These are phyloP conservation scores for Boletus speciosus DNA, from an alignment of 768 basidiomycete species.

Conservation along the genomic window DNA sequence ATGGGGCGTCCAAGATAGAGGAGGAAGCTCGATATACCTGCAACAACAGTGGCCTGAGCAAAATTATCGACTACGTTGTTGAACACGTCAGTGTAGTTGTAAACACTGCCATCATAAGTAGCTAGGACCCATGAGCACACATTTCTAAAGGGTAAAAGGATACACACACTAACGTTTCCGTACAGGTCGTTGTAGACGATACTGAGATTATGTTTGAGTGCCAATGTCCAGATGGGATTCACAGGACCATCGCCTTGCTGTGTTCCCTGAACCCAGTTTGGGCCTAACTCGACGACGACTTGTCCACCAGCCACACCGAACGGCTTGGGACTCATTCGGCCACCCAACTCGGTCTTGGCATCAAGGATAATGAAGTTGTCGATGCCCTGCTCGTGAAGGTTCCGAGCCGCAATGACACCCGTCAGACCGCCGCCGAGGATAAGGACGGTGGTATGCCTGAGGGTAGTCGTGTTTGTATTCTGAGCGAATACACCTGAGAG, in stretches of 20 bases:
- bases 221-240: constrained; percentile 61
- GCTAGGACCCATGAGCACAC: constrained; percentile 30
- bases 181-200: constrained; percentile 45
- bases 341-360: constrained; percentile 57
- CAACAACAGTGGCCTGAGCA: constrained; percentile 38
- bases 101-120: constrained; percentile 52
- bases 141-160: not conserved
- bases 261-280: constrained; percentile 61
- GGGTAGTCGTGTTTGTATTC: not conserved
- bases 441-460: constrained; percentile 38
- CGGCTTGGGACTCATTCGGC: constrained; percentile 47
- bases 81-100: constrained; percentile 46
- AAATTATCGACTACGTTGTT: constrained; percentile 40
- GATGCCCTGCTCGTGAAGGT: constrained; percentile 51
- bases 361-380: constrained; percentile 59
- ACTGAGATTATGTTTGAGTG: constrained; percentile 50
- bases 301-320: constrained; percentile 41
- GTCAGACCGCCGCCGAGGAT: constrained; percentile 67
- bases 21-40: constrained; percentile 33
- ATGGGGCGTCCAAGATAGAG: constrained; percentile 38
- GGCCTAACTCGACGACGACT: constrained; percentile 51
- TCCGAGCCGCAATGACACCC: constrained; percentile 62
- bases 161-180: constrained; percentile 42
- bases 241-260: constrained; percentile 45
- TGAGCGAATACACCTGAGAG: constrained; percentile 3